A percentile compares a stretch with the other conserved stretches of the same genome.
phyloP scores from a whole-genome alignment of 1,139 yeast species.

The Nakaseomyces kungkrabaensis region DNA sequence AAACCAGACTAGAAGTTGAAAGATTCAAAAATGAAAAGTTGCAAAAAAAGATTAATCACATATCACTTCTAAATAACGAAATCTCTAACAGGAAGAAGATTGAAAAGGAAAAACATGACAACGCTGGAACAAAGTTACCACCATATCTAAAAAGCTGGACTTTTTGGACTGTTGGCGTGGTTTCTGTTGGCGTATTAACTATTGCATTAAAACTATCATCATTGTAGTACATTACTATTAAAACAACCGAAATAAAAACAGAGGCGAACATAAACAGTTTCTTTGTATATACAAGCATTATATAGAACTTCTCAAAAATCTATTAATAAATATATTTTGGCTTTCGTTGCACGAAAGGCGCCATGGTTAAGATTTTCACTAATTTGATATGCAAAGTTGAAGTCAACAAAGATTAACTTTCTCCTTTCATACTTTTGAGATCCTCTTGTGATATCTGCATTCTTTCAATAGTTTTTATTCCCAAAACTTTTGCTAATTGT shows the following conservation, averaged over 20 bases:
- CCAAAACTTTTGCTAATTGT: slow-evolving; percentile 41
- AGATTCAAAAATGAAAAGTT: slow-evolving; percentile 17
- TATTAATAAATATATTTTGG: background rate
- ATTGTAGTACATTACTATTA: background rate
- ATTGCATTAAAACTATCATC: slow-evolving; percentile 2
- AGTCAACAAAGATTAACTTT: background rate
- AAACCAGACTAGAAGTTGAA: slow-evolving; percentile 22
- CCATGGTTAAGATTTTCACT: no score
- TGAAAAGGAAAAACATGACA: background rate
- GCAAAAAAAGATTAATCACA: background rate
- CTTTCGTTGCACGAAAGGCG: no score
- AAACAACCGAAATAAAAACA: background rate
- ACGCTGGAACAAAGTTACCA: background rate
- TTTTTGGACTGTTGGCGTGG: slow-evolving; percentile 3
- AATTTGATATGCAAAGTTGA: no score
- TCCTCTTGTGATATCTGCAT: slow-evolving; percentile 25
- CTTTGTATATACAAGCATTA: background rate
- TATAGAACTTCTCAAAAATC: background rate
- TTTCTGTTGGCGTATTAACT: slow-evolving; percentile 4
- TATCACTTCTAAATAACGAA: background rate
- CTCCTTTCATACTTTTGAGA: slow-evolving; percentile 11
- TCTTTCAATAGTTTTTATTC: slow-evolving; percentile 38
- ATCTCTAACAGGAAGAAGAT: background rate
- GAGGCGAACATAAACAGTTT: no score
- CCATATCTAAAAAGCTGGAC: slow-evolving; percentile 2